Evolutionary conservation across 75 land plant species (phyloP), one percentile per base, ranked within the genome.

Genomic region (Picea glauca): DNA sequence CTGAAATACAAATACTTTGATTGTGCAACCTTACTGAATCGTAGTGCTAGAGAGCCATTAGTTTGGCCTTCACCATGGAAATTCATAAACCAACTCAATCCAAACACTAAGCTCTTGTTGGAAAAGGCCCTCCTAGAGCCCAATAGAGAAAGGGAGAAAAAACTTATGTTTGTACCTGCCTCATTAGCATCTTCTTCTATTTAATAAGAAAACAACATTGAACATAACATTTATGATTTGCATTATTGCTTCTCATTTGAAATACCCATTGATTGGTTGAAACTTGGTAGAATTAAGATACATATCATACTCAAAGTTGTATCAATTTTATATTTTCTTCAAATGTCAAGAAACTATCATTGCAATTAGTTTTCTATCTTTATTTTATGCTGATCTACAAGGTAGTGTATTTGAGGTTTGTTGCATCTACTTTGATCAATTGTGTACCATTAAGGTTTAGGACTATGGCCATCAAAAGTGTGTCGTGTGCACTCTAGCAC

Each of bases 391-490:
- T 21, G 57, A 78, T 78, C 6, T 76, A 81, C 91, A 89, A 89
- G 85, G 50, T 0, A 87, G 81, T 66, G 88, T 87, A 13, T 65
- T 58, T n/a, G 94, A 90, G 67, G 80, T 94, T 20, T 95, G 98
- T 78, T 91, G 90, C 88, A 92, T 95, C 59, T 95, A 93, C 80
- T 95, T 95, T 76, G 95, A n/a, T n/a, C n/a, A n/a, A n/a, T n/a
- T n/a, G n/a, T n/a, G n/a, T n/a, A n/a, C n/a, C n/a, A n/a, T n/a
- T n/a, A n/a, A n/a, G n/a, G n/a, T n/a, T n/a, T n/a, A n/a, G n/a
- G n/a, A n/a, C n/a, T n/a, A n/a, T n/a, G 98, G 95, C 62, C 98
- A 92, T 68, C 91, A 86, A 62, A 95, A 92, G 98, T 95, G 98
- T 81, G 98, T 93, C 20, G 85, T 84, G 9, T 95, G 95, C 89